Evolutionary conservation across 352 stramenopile species (phyloP), one percentile per base, ranked within the genome.

Genomic region (Phytophthora melonis): DNA sequence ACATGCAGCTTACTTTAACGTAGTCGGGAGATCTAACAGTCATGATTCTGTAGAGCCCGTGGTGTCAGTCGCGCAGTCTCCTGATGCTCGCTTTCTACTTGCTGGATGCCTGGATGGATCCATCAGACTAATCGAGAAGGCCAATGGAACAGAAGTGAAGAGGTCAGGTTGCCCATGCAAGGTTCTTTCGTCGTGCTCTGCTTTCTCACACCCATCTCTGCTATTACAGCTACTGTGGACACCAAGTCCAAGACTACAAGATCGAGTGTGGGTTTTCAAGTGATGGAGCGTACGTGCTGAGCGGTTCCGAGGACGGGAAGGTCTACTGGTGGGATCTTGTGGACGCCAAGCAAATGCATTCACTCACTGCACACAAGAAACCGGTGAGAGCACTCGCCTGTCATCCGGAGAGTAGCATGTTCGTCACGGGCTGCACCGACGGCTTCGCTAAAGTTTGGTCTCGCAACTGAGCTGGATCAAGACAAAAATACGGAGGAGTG

Each of bases 381-480:
- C 74, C 88, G 9, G 61, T 96, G n/a, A 84, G 88, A 30, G 77
- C 88, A 2, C 64, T 94, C 10, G 86, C 83, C 9, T 83, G 64
- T 4, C 88, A 96, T 55, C 89, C 89, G 0, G 83, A 94, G 25
- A 77, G 75, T 14, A 65, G 74, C 36, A 90, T 96, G 75, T 70
- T 96, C 16, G 70, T 92, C 36, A 93, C 88, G 5, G 88, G 76
- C 30, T 86, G 83, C 56, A 68, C 82, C 11, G 88, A 92, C 45
- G 86, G 87, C 23, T 88, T 80, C 1, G 89, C 87, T 27, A 94
- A 91, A 83, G 84, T 95, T 5, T 96, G 88, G 88, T 68, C 67
- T 32, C 70, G 66, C 19, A 41, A 50, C 45, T 74, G 23, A 72
- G 43, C 54, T 58, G 2, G 23, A 25, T 25, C 23, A 25, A 25